phyloP scores from a whole-genome alignment of 2,329 filamentous ascomycete species.

The Chrysoporthe puriensis region DNA sequence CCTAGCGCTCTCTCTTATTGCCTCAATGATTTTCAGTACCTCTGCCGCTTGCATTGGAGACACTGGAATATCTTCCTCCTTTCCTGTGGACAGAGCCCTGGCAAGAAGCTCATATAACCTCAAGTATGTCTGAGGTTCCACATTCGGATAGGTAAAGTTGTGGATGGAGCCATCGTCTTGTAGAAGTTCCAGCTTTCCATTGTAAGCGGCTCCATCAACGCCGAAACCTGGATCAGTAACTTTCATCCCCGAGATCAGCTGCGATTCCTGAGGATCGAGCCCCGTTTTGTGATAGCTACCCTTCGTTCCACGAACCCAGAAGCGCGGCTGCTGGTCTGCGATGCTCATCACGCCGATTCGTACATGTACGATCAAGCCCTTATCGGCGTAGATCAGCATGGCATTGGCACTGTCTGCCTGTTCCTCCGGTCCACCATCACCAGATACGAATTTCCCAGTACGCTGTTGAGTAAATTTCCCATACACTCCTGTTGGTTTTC shows the following conservation, averaged over 20 bases:
- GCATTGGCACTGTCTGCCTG: conserved; percentile 65
- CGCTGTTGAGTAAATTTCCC: conserved; percentile 71
- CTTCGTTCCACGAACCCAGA: conserved; percentile 76
- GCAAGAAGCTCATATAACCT: conserved; percentile 65
- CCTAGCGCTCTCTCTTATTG: conserved; percentile 53
- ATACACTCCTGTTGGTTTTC: conserved; percentile 68
- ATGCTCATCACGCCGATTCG: conserved; percentile 71
- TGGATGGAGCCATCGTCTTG: conserved; percentile 54
- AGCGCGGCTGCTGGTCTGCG: conserved; percentile 71
- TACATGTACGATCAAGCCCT: conserved; percentile 67
- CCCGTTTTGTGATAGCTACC: conserved; percentile 74
- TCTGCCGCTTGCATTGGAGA: conserved; percentile 56
- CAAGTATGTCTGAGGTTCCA: conserved; percentile 68
- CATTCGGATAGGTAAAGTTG: conserved; percentile 57
- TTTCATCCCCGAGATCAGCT: conserved; percentile 66
- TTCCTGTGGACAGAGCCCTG: conserved; percentile 50
- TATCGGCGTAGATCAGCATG: conserved; percentile 65
- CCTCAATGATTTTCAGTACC: conserved; percentile 58
- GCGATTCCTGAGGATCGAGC: conserved; percentile 76
- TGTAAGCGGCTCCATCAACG: conserved; percentile 60
- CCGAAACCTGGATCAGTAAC: conserved; percentile 65
- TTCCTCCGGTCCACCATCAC: conserved; percentile 41
- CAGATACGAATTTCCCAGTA: conserved; percentile 43
- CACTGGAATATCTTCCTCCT: conserved; percentile 56
- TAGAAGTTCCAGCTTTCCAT: conserved; percentile 62